phyloP scores from a whole-genome alignment of 805 yeast species.

The Nakazawaea sp. region DNA sequence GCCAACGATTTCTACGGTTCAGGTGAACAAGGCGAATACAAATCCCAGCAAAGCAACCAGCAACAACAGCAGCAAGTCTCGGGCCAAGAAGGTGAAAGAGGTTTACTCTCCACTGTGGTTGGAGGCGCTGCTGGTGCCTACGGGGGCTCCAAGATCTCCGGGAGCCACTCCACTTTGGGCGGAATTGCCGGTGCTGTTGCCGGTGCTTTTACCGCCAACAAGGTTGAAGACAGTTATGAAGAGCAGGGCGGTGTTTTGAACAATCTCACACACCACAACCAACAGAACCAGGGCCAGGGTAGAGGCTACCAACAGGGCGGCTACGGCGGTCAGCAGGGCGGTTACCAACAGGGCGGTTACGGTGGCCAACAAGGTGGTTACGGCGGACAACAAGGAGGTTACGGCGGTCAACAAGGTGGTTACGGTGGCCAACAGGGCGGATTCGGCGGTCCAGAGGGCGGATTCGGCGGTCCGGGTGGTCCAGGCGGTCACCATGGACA shows the following conservation, averaged over 20 bases:
- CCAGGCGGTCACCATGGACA: slow-evolving; percentile 13
- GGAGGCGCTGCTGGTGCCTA: slow-evolving; percentile 51
- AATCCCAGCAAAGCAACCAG: slow-evolving; percentile 23
- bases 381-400: slow-evolving; percentile 13
- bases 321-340: slow-evolving; percentile 10
- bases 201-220: slow-evolving; percentile 50
- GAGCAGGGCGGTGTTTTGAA: slow-evolving; percentile 11
- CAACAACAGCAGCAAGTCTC: slow-evolving; percentile 21
- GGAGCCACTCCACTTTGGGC: slow-evolving; percentile 34
- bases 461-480: slow-evolving; percentile 14
- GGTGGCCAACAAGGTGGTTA: slow-evolving; percentile 12
- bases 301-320: slow-evolving; percentile 12
- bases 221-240: slow-evolving; percentile 34
- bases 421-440: slow-evolving; percentile 13
- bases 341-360: slow-evolving; percentile 12
- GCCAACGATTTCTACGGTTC: slow-evolving; percentile 50
- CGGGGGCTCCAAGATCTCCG: slow-evolving; percentile 39
- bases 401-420: slow-evolving; percentile 13
- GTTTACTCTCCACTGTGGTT: slow-evolving; percentile 34
- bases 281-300: slow-evolving; percentile 9
- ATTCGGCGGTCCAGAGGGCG: slow-evolving; percentile 7
- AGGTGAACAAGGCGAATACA: slow-evolving; percentile 31
- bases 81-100: slow-evolving; percentile 25
- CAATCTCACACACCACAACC: slow-evolving; percentile 2
- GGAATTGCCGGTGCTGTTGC: slow-evolving; percentile 46